Base-by-base conservation (phyloP, 306 rosid genomes). In the Hippophae rhamnoides region DNA sequence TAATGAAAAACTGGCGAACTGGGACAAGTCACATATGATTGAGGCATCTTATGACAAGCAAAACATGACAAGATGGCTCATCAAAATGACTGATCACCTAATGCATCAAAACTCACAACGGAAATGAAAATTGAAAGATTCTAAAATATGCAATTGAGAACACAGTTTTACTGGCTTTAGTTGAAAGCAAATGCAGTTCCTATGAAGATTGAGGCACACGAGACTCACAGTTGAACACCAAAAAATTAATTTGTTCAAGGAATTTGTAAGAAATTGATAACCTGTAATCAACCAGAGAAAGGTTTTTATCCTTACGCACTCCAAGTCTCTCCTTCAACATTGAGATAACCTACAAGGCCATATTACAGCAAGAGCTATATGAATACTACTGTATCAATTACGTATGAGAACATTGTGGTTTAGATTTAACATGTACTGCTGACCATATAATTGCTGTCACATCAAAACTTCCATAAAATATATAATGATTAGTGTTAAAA, bases 211-310 rank as follows among this genome's bases (percentile, higher is more conserved):
- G 31, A 63, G 23, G 56, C 27, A 59, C 51, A 13, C 25, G 47
- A 1, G 23, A 45, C 38, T 31, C 38, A 31, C 38, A 31, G 38
- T 31, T 50, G 54, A 57, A 65, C 23, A 50, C 51, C 71, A 63
- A 62, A 59, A 41, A 7, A 52, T 38, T 50, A 58, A 61, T 27
- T 53, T 43, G 68, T 66, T 58, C 56, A 71, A 46, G 47, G 67
- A 5, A 59, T 55, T 31, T 18, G 67, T 43, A 69, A 64, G 53
- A 62, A 61, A 44, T 55, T 46, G 53, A 46, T 60, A 71, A 90
- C 97, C 93, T 87, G 93, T 80, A 83, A 75, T 83, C 89, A 69
- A 87, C 86, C 80, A 80, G 65, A 60, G 88, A 79, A 66, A 78
- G 79, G 18, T 62, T 61, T 73, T 85, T 80, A 63, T 81, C 81